Percentiles rank a stretch among this genome's conserved stretches.
Evolutionary conservation across 495 filamentous ascomycete genomes (phyloP).

Genomic region (Trichocladium uniseriatum): DNA sequence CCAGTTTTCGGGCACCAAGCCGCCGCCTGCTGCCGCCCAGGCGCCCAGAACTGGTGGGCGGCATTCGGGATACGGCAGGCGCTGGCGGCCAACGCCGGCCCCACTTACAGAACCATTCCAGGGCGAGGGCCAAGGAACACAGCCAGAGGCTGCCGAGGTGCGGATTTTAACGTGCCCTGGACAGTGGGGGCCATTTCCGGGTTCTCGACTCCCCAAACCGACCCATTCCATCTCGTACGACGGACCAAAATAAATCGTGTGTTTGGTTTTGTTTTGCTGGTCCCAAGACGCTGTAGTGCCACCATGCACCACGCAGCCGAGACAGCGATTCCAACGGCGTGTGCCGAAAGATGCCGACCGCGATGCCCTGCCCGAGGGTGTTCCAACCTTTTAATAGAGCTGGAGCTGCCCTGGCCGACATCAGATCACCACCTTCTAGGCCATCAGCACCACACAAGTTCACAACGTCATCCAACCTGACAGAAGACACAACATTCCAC

Average conservation of each 20-base stretch:
- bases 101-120: no score
- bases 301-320: conserved; percentile 3
- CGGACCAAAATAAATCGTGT: conserved; percentile 16
- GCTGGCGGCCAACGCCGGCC: no score
- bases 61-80: no score
- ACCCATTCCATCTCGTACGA: conserved; percentile 22
- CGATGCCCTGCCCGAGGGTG: not conserved
- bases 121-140: no score
- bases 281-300: conserved; percentile 8
- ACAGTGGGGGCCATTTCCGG: not conserved
- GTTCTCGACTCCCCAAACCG: conserved; percentile 5
- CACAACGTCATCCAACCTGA: not conserved
- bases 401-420: not conserved
- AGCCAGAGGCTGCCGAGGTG: no score
- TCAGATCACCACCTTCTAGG: not conserved
- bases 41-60: no score
- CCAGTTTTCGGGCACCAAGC: no score
- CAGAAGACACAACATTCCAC: no score
- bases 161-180: no score
- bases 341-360: conserved; percentile 1
- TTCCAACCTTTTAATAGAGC: conserved; percentile 9
- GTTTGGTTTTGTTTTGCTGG: conserved; percentile 8
- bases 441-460: not conserved
- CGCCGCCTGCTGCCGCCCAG: no score
- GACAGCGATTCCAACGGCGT: not conserved